Evolutionary conservation across 345 rosid species (phyloP).

Genomic region (Nephelium lappaceum): DNA sequence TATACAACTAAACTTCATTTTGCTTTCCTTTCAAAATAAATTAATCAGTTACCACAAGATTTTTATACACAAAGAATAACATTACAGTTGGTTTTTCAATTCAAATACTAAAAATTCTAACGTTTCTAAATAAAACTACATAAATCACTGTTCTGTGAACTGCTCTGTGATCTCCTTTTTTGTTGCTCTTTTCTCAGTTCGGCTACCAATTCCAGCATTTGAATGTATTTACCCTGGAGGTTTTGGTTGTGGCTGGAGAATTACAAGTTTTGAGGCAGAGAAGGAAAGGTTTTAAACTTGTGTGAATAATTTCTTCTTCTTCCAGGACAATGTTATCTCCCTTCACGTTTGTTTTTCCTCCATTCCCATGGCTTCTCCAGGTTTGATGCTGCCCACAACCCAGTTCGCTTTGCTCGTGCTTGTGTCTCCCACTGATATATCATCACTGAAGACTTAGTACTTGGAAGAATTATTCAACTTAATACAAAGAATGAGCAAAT

Average conservation of each 20-base stretch:
- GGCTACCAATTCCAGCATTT: background rate
- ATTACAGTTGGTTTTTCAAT: background rate
- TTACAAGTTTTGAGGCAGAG: background rate
- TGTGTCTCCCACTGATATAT: slow-evolving; percentile 71
- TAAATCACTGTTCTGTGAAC: no score
- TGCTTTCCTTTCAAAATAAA: no score
- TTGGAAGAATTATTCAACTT: background rate
- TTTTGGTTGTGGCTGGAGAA: no score
- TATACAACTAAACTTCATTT: no score
- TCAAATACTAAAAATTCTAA: background rate
- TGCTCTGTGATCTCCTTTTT: background rate
- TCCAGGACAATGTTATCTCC: slow-evolving; percentile 17
- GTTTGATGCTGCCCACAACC: slow-evolving; percentile 77
- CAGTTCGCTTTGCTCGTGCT: slow-evolving; percentile 65
- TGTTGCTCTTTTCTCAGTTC: background rate
- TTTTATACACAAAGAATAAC: background rate
- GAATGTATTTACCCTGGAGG: background rate
- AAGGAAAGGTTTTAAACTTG: background rate
- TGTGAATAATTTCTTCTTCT: background rate
- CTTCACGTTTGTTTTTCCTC: slow-evolving; percentile 65
- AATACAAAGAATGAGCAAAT: background rate
- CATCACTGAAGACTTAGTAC: background rate
- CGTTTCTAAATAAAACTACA: background rate
- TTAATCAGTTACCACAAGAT: background rate
- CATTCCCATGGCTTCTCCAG: slow-evolving; percentile 92